Conservation (phyloP, 176 grass and related monocot species). For the Hordeum marinum region DNA sequence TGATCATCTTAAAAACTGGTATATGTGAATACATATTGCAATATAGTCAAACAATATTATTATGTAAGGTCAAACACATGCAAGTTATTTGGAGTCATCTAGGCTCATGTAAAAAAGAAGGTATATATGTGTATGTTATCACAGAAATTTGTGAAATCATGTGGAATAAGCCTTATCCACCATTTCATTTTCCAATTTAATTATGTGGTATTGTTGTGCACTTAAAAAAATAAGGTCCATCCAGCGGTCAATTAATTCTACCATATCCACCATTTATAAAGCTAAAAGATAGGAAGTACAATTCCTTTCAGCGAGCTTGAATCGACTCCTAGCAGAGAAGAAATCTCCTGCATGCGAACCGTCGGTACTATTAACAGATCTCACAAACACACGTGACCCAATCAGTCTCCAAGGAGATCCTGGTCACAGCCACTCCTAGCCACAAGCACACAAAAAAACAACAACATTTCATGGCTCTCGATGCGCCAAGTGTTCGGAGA, state of each 20-base stretch:
- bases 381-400: neutral
- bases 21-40: neutral
- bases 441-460: neutral
- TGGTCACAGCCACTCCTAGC: neutral
- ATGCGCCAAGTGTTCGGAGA: neutral
- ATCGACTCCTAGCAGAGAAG: no score
- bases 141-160: neutral
- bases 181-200: no score
- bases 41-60: neutral
- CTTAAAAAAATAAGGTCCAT: no score
- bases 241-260: no score
- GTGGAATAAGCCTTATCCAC: neutral
- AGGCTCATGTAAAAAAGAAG: neutral
- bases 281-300: neutral
- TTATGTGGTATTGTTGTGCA: no score
- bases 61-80: neutral
- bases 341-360: neutral
- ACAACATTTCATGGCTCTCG: neutral
- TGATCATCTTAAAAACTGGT: neutral
- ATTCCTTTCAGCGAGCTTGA: no score
- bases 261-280: neutral
- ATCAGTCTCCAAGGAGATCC: neutral
- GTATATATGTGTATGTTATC: neutral
- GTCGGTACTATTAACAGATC: neutral
- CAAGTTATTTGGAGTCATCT: no score